A percentile compares a stretch with the other conserved stretches of the same genome.
phyloP scores from a whole-genome alignment of 169 alveolate species.

The Plasmodium fragile region DNA sequence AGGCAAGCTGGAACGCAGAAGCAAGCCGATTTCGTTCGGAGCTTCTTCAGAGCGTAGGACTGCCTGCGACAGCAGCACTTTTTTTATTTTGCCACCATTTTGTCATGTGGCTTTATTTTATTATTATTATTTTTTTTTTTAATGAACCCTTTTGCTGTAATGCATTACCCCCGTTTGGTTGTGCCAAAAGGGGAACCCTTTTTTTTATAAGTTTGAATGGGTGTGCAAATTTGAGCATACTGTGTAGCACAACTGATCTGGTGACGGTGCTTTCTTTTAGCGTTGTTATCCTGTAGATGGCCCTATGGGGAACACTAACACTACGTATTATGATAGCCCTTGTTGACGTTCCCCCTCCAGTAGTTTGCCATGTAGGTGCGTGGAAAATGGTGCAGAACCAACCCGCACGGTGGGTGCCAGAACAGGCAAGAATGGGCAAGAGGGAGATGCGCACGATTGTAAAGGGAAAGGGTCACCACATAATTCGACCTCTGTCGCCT shows the following conservation, averaged over 20 bases:
- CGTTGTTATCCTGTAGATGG: neutral
- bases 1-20: neutral
- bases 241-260: neutral
- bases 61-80: neutral
- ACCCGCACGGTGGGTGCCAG: neutral
- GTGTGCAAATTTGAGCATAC: neutral
- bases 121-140: neutral
- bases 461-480: neutral
- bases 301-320: neutral
- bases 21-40: conserved; percentile 26
- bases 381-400: neutral
- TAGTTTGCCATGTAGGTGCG: neutral
- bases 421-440: neutral
- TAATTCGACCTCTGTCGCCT: neutral
- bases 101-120: neutral
- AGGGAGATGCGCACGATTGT: neutral
- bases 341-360: neutral
- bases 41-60: conserved; percentile 35
- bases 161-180: neutral
- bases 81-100: neutral
- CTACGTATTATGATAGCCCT: neutral
- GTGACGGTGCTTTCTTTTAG: neutral
- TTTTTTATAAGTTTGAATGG: neutral
- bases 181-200: neutral
- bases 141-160: neutral